Conservation (phyloP, 768 basidiomycete genomes). For the Tulasnella sp. region DNA sequence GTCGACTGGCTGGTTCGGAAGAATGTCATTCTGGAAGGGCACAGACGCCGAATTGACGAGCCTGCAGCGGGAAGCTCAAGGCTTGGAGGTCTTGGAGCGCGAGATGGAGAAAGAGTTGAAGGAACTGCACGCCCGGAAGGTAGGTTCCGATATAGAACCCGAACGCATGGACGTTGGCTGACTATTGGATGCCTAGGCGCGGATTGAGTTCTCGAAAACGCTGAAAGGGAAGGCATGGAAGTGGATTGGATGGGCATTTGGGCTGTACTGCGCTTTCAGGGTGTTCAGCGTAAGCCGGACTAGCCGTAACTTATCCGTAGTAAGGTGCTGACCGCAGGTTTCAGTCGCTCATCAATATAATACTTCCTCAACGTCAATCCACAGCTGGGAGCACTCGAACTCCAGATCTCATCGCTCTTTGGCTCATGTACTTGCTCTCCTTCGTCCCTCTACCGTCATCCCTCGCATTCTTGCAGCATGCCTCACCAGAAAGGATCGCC, state of each 20-base stretch:
- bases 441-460: constrained; percentile 40
- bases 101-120: constrained; percentile 54
- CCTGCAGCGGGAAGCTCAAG: constrained; percentile 60
- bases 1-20: constrained; percentile 15
- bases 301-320: neutral
- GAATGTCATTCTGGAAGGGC: constrained; percentile 24
- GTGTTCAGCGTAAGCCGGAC: constrained; percentile 58
- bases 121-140: constrained; percentile 22
- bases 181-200: constrained; percentile 55
- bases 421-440: constrained; percentile 49
- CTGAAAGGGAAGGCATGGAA: constrained; percentile 58
- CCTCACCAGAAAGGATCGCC: constrained; percentile 44
- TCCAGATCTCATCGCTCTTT: constrained; percentile 43
- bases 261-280: constrained; percentile 67
- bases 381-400: constrained; percentile 41
- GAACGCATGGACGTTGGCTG: constrained; percentile 51
- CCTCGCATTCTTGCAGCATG: constrained; percentile 11
- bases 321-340: neutral
- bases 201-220: constrained; percentile 57
- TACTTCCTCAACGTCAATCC: constrained; percentile 43
- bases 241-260: constrained; percentile 58
- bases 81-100: constrained; percentile 67
- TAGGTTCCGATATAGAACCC: constrained; percentile 36
- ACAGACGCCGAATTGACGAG: constrained; percentile 21
- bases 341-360: constrained; percentile 58